Conservation (phyloP, 2,329 filamentous ascomycete species). For the Alternaria triticimaculans region DNA sequence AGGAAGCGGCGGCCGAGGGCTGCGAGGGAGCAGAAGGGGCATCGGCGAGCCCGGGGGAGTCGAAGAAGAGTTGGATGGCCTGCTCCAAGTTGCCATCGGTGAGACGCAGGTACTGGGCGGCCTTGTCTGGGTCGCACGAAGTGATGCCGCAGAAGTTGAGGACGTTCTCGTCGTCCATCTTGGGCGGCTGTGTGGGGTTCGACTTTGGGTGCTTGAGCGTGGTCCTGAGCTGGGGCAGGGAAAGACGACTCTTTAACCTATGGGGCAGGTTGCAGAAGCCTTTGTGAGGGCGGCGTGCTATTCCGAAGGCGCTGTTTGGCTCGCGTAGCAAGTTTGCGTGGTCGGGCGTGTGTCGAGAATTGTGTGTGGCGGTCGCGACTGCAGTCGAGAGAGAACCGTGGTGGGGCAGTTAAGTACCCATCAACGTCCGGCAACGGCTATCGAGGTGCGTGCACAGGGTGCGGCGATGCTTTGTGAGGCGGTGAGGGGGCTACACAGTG, state of each 20-base stretch:
- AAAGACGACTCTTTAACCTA: not conserved
- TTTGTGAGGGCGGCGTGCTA: not conserved
- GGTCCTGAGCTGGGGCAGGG: not conserved
- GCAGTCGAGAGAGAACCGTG: constrained; percentile 19
- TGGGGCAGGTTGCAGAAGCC: not conserved
- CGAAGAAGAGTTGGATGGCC: constrained; percentile 88
- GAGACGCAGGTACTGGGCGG: constrained; percentile 82
- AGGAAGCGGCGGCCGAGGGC: constrained; percentile 44
- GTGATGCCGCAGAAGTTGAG: constrained; percentile 84
- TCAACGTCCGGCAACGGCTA: constrained; percentile 11
- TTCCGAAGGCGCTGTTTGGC: not conserved
- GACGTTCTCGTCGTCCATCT: constrained; percentile 63
- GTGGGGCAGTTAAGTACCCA: constrained; percentile 33
- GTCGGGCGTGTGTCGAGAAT: not conserved
- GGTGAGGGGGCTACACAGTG: constrained; percentile 3
- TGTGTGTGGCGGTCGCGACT: constrained; percentile 21
- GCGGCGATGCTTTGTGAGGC: not conserved
- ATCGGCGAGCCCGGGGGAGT: constrained; percentile 76
- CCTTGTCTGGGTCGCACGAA: constrained; percentile 73
- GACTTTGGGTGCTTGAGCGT: not conserved
- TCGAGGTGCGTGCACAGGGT: not conserved
- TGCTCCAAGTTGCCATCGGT: constrained; percentile 84
- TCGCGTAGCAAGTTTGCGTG: not conserved
- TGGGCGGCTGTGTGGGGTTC: constrained; percentile 5
- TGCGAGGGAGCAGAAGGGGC: constrained; percentile 47